Evolutionary conservation across 176 grass and related monocot genomes (phyloP).

Genomic region (Oryza punctata): DNA sequence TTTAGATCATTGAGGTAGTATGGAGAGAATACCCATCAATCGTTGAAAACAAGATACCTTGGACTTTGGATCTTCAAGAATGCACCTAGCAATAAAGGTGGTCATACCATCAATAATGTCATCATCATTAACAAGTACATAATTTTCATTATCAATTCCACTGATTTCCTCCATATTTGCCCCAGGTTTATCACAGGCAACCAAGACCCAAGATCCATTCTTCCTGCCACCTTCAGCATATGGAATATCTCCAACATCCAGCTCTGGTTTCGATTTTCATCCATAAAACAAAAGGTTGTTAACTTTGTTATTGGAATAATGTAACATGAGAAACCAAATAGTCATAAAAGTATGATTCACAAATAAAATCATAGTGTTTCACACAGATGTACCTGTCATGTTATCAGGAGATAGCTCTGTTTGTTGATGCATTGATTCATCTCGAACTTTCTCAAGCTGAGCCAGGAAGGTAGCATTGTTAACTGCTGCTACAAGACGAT

Average conservation of each 20-base stretch:
- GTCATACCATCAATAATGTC: slow-evolving; percentile 88
- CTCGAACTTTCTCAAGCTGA: slow-evolving; percentile 65
- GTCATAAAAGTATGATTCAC: slow-evolving; percentile 24
- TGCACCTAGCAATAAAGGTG: slow-evolving; percentile 85
- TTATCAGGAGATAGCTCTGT: slow-evolving; percentile 35
- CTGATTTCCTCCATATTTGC: slow-evolving; percentile 82
- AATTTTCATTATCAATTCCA: slow-evolving; percentile 88
- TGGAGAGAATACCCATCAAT: slow-evolving; percentile 8
- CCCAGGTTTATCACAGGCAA: slow-evolving; percentile 55
- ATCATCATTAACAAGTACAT: slow-evolving; percentile 85
- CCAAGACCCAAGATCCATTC: slow-evolving; percentile 83
- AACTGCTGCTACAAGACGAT: slow-evolving; percentile 58
- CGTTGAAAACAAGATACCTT: slow-evolving; percentile 58
- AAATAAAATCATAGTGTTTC: slow-evolving; percentile 8
- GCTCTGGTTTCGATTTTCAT: slow-evolving; percentile 39
- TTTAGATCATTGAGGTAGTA: slow-evolving; percentile 43
- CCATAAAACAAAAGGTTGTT: slow-evolving; percentile 17
- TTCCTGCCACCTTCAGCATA: slow-evolving; percentile 56
- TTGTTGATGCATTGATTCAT: slow-evolving; percentile 36
- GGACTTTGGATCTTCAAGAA: slow-evolving; percentile 88
- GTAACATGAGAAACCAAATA: neutral
- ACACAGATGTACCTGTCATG: slow-evolving; percentile 46
- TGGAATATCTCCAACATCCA: slow-evolving; percentile 56
- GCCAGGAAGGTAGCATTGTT: slow-evolving; percentile 69
- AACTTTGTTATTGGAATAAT: neutral